Evolutionary conservation across 306 rosid genomes (phyloP).

Genomic region (Pterocarpus macrocarpus): DNA sequence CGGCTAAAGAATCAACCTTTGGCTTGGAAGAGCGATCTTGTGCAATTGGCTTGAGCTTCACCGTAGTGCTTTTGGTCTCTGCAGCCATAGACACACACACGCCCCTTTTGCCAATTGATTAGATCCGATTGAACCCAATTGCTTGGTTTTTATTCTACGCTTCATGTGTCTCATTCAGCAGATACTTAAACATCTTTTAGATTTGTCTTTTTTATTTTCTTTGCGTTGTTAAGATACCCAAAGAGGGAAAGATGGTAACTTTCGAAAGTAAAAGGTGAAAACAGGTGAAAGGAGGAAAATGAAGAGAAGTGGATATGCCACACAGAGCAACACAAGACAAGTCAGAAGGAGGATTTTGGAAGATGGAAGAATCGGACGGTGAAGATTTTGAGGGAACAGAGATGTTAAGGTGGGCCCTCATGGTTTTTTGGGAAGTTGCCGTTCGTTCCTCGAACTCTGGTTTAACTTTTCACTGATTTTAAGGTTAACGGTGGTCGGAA

Average conservation of each 20-base stretch:
- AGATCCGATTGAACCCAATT: constrained; percentile 50
- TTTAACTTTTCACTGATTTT: constrained; percentile 45
- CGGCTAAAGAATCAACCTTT: constrained; percentile 55
- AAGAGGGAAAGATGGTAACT: not conserved
- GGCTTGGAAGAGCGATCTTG: constrained; percentile 67
- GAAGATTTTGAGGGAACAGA: constrained; percentile 1
- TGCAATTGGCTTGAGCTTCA: constrained; percentile 57
- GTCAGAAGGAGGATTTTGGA: not conserved
- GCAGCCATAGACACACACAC: constrained; percentile 56
- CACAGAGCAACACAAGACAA: not conserved
- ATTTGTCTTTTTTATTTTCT: constrained; percentile 7
- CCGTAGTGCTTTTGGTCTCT: constrained; percentile 50
- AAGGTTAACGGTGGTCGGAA: constrained; percentile 39
- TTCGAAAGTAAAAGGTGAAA: constrained; percentile 2
- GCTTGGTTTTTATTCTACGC: constrained; percentile 10
- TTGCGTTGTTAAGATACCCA: constrained; percentile 16
- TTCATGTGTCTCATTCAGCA: constrained; percentile 1
- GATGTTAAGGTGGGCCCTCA: constrained; percentile 36
- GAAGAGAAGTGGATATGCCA: not conserved
- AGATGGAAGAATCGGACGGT: constrained; percentile 11
- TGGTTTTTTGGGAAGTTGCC: not conserved
- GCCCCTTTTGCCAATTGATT: not conserved
- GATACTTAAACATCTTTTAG: not conserved
- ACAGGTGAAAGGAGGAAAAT: not conserved
- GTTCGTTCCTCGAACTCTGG: not conserved